Percentiles rank a stretch among this genome's conserved stretches.
Evolutionary conservation across 345 rosid genomes (phyloP).

Genomic region (Gossypium thurberi): DNA sequence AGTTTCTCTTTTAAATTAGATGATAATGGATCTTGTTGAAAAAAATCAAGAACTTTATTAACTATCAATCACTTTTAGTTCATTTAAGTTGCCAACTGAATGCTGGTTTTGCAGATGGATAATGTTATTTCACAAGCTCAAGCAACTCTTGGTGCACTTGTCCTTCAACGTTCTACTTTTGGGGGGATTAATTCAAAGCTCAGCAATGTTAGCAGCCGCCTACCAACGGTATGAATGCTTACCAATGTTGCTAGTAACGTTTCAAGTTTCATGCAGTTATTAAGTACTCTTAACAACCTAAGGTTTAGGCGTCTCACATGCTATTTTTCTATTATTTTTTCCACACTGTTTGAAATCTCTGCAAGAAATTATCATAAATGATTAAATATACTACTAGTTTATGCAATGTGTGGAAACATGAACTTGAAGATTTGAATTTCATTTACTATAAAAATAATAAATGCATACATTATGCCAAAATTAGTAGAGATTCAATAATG

Average conservation of each 20-base stretch:
- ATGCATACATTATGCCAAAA: background rate
- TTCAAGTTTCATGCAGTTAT: background rate
- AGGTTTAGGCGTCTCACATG: background rate
- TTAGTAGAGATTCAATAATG: background rate
- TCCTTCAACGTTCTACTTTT: conserved; percentile 81
- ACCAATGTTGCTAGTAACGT: background rate
- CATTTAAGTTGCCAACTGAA: conserved; percentile 14
- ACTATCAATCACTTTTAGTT: background rate
- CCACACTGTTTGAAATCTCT: no score
- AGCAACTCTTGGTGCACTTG: conserved; percentile 80
- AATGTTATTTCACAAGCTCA: conserved; percentile 94
- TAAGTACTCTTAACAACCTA: background rate
- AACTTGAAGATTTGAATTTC: background rate
- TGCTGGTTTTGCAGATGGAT: conserved; percentile 63
- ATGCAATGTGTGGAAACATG: no score
- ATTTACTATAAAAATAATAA: background rate
- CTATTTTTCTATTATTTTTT: background rate
- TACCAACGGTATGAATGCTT: conserved; percentile 62
- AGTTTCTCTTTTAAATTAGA: background rate
- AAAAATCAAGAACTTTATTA: background rate
- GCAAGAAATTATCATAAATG: background rate
- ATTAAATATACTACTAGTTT: background rate
- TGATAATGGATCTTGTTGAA: background rate
- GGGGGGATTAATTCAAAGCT: conserved; percentile 95
- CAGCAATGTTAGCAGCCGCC: conserved; percentile 82